These are phyloP conservation scores for Naumovozyma castellii DNA, from an alignment of 805 yeast species.

Conservation along the genomic window DNA sequence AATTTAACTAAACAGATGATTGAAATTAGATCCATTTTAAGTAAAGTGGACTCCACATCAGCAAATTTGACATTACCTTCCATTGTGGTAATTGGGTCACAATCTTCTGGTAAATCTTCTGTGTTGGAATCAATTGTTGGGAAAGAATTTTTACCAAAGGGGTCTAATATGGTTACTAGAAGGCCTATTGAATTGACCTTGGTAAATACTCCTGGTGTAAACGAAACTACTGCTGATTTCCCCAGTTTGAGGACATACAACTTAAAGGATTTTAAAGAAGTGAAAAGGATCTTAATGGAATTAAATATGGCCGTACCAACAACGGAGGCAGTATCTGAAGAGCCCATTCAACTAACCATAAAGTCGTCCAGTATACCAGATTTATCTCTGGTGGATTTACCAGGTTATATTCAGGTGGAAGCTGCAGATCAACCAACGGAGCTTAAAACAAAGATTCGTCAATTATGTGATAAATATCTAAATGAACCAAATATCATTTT, in stretches of 20 bases:
- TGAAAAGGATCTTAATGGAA: constrained; percentile 78
- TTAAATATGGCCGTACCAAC: constrained; percentile 87
- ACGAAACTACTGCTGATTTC: constrained; percentile 85
- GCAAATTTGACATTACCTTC: constrained; percentile 81
- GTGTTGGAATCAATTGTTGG: constrained; percentile 95
- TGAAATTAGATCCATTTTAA: constrained; percentile 75
- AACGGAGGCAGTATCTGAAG: constrained; percentile 77
- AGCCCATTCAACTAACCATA: constrained; percentile 87
- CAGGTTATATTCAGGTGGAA: constrained; percentile 95
- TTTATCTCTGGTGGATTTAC: constrained; percentile 85
- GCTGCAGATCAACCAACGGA: constrained; percentile 92
- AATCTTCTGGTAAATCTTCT: constrained; percentile 93
- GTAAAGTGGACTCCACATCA: constrained; percentile 60
- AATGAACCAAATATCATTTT: constrained; percentile 88
- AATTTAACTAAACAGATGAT: constrained; percentile 92
- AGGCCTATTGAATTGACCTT: constrained; percentile 93
- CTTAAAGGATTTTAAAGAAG: constrained; percentile 79
- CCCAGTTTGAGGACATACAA: constrained; percentile 80
- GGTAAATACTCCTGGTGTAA: constrained; percentile 71
- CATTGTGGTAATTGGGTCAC: constrained; percentile 94
- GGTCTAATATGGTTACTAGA: constrained; percentile 95
- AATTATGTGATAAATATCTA: constrained; percentile 74
- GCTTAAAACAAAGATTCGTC: constrained; percentile 68
- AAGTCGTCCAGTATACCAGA: constrained; percentile 89
- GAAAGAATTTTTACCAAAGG: constrained; percentile 95